Base-by-base conservation (phyloP, 352 stramenopile genomes). In the Pythium volutum region DNA sequence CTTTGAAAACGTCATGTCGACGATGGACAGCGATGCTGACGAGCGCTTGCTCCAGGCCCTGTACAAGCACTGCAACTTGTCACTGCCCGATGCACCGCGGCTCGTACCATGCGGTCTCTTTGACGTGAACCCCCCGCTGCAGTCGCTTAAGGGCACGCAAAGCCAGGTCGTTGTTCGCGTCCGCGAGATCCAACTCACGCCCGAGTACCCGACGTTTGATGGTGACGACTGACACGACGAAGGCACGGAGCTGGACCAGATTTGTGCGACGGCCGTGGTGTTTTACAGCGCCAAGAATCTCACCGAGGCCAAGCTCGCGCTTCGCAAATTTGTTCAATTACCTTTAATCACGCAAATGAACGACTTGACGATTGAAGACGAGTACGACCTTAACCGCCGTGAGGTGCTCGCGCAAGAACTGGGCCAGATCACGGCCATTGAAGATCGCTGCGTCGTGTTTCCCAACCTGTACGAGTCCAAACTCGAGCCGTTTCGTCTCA, bases 161-260 rank as follows among this genome's bases (percentile, higher is more conserved):
- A 53, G 67, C 22, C 72, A 77, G 33, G 66, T 77, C 15, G 65
- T 77, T 20, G 56, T 77, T 46, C 71, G 69, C 45, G 45, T 76
- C 15, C 29, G 56, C 4, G 61, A 65, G 49, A 70, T 79, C 27
- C 36, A 60, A 5, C 41, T 79, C 25, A 76, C 71, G 4, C 69
- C 68, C 11, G 23, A 67, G n/a, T 67, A 67, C 2, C 65, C 68
- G 27, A 39, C 26, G 14, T 76, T 66, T 48, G 14, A 25, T 18
- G 71, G 69, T 27, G 57, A 63, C 2, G 14, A 31, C 11, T 79
- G 69, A 66, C 61, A 67, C 29, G 27, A 65, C 2, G 66, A 76
- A 55, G 72, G 69, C 15, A 69, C 51, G 6, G 52, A 66, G 25
- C 12, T 51, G 18, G 71, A 79, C 41, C 34, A 39, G 1, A 76